These are phyloP conservation scores for Teratosphaeria pseudoeucalypti DNA, from an alignment of 2,329 filamentous ascomycete genomes.

Conservation along the genomic window DNA sequence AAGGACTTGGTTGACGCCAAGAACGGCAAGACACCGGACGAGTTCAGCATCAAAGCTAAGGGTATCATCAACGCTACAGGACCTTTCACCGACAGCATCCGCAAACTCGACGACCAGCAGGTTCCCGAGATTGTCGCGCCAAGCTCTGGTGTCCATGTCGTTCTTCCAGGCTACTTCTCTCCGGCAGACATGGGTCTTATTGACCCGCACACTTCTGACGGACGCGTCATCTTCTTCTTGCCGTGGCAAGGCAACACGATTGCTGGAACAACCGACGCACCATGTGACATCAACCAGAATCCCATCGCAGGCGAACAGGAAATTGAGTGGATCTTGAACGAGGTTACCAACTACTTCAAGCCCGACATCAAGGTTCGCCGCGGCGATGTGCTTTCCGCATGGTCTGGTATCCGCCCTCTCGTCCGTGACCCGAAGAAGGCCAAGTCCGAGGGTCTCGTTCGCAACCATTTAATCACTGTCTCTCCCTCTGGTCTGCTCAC, in stretches of 20 bases:
- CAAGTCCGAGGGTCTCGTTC: constrained; percentile 78
- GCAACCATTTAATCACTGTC: constrained; percentile 73
- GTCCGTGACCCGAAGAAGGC: constrained; percentile 77
- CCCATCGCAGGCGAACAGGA: constrained; percentile 73
- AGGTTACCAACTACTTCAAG: constrained; percentile 71
- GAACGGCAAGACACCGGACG: constrained; percentile 50
- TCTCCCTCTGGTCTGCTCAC: constrained; percentile 74
- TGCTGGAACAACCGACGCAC: constrained; percentile 75
- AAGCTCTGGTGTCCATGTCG: constrained; percentile 74
- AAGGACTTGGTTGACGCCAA: constrained; percentile 59
- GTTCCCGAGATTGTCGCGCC: constrained; percentile 73
- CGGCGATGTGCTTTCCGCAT: constrained; percentile 79
- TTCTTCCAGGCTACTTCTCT: constrained; percentile 78
- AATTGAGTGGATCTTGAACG: constrained; percentile 77
- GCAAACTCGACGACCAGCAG: constrained; percentile 68
- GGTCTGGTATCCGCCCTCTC: constrained; percentile 78
- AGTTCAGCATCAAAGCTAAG: constrained; percentile 65
- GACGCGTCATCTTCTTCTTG: constrained; percentile 84
- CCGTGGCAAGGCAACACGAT: constrained; percentile 92
- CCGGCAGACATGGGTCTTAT: constrained; percentile 80
- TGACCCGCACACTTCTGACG: constrained; percentile 77
- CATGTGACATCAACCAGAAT: constrained; percentile 60
- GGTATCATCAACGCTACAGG: constrained; percentile 83
- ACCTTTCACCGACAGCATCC: constrained; percentile 75
- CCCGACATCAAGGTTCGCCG: constrained; percentile 77